These are phyloP conservation scores for Sarocladium kiliense DNA, from an alignment of 2,329 filamentous ascomycete species.

Conservation along the genomic window DNA sequence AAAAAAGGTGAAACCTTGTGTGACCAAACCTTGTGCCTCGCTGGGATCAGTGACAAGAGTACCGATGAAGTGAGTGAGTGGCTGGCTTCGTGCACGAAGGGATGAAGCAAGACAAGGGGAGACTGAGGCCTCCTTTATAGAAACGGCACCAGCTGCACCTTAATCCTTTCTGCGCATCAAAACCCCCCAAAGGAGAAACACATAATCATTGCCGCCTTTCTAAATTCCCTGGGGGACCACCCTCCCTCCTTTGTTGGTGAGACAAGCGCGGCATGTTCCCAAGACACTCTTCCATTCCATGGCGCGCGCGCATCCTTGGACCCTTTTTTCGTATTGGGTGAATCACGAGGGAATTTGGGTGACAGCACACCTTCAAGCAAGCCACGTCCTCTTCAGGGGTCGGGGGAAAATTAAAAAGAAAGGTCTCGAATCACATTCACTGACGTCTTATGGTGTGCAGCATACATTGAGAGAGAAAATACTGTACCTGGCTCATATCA, in stretches of 20 bases:
- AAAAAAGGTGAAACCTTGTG: not conserved
- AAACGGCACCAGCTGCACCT: not conserved
- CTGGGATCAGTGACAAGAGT: no score
- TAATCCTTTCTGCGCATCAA: not conserved
- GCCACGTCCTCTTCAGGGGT: no score
- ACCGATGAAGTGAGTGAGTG: not conserved
- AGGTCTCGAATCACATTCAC: not conserved
- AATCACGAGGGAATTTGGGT: no score
- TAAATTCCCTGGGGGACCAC: not conserved
- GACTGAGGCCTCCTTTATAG: not conserved
- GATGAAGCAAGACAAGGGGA: not conserved
- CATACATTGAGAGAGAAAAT: no score
- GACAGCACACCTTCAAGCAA: no score
- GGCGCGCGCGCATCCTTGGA: no score
- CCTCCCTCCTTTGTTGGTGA: not conserved
- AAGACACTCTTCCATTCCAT: conserved; percentile 3
- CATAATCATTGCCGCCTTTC: not conserved
- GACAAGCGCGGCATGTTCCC: not conserved
- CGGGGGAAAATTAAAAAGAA: no score
- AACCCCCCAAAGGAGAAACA: no score
- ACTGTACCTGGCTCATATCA: not conserved
- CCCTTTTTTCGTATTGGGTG: not conserved
- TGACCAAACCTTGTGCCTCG: no score
- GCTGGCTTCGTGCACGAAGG: not conserved
- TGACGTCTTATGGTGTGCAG: not conserved